Conservation (phyloP, 2,329 filamentous ascomycete species). For the Sarocladium brachiariae region DNA sequence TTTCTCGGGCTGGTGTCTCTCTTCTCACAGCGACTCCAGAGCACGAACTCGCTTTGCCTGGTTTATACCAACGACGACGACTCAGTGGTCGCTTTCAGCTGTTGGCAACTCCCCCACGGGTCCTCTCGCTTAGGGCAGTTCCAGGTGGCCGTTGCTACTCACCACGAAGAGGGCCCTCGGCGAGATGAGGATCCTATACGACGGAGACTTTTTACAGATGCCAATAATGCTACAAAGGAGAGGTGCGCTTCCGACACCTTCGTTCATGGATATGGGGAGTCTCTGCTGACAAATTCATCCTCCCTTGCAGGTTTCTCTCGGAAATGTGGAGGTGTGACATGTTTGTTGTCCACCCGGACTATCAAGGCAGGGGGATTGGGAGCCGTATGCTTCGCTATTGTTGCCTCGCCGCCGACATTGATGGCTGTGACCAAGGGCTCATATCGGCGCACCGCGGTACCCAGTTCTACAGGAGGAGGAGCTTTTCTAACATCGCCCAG, state of each 20-base stretch:
- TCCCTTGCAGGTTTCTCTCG: not conserved
- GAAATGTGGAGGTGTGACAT: not conserved
- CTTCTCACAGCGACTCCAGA: not conserved
- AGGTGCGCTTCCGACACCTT: too few relatives aligned
- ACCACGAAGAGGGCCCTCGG: not conserved
- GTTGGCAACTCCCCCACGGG: not conserved
- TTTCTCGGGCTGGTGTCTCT: not conserved
- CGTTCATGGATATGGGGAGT: too few relatives aligned
- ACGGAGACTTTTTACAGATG: not conserved
- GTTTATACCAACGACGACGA: not conserved
- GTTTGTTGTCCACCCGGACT: not conserved
- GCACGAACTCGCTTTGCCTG: not conserved
- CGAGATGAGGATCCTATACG: not conserved
- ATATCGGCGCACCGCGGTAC: not conserved
- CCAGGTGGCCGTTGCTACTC: not conserved
- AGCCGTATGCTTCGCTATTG: not conserved
- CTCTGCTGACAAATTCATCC: too few relatives aligned
- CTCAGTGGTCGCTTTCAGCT: not conserved
- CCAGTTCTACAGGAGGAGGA: not conserved
- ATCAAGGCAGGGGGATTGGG: not conserved
- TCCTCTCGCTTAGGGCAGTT: not conserved
- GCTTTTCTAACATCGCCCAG: not conserved
- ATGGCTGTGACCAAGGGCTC: not conserved
- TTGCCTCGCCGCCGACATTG: not conserved
- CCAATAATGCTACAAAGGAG: not conserved